These are phyloP conservation scores for Beauveria australis DNA, from an alignment of 2,329 filamentous ascomycete species.

Conservation along the genomic window DNA sequence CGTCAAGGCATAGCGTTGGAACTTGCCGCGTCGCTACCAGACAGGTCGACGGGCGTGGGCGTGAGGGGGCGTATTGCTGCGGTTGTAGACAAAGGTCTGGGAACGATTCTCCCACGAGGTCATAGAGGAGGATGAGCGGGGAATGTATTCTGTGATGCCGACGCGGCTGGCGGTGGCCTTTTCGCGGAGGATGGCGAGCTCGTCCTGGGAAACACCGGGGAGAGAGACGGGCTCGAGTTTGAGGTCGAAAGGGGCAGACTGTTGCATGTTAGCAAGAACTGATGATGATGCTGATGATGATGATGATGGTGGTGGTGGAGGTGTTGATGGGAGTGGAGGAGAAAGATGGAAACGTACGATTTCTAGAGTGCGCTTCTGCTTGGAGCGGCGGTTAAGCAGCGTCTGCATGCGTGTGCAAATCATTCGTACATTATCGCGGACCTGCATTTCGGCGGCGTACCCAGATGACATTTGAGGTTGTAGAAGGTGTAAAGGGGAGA, in stretches of 20 bases:
- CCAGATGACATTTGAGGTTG: background rate
- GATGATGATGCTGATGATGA: background rate
- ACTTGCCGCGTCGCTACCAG: background rate
- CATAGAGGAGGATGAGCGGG: slow-evolving; percentile 17
- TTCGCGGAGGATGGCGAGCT: slow-evolving; percentile 46
- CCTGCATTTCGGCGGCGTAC: slow-evolving; percentile 16
- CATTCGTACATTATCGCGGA: slow-evolving; percentile 35
- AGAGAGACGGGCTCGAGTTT: slow-evolving; percentile 44
- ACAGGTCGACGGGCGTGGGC: slow-evolving; percentile 8
- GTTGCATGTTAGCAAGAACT: slow-evolving; percentile 17
- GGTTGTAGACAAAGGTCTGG: slow-evolving; percentile 17
- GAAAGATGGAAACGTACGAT: slow-evolving; percentile 33
- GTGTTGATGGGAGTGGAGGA: background rate
- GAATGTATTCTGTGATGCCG: slow-evolving; percentile 31
- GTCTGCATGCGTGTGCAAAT: slow-evolving; percentile 37
- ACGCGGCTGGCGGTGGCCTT: slow-evolving; percentile 43
- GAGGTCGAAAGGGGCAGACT: slow-evolving; percentile 54
- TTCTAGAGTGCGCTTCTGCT: slow-evolving; percentile 33
- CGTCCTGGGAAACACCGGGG: slow-evolving; percentile 49
- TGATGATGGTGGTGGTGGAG: background rate
- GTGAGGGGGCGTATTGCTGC: slow-evolving; percentile 15
- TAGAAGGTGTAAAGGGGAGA: background rate
- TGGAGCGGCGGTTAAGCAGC: slow-evolving; percentile 32
- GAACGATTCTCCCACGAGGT: slow-evolving; percentile 8
- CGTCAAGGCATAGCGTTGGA: background rate